Evolutionary conservation across 2,329 filamentous ascomycete genomes (phyloP).

Genomic region (Ophiostoma ips): DNA sequence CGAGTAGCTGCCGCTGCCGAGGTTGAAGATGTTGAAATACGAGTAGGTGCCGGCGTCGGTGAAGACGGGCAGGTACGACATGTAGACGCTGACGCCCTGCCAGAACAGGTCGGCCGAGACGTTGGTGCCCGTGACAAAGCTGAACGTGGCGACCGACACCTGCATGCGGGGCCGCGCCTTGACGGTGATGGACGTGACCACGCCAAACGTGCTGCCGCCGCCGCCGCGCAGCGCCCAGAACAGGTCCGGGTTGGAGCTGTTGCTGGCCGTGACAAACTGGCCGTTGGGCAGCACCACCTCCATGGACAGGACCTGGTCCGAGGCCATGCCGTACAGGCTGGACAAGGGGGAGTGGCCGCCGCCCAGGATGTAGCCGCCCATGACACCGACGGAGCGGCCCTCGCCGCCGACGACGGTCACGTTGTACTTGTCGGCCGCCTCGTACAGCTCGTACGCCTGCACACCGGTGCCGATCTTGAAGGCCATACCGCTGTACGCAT

Average conservation of each 20-base stretch:
- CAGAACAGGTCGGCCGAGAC: conserved; percentile 29
- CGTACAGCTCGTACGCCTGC: conserved; percentile 37
- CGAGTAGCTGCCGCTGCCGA: conserved; percentile 12
- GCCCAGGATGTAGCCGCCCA: conserved; percentile 32
- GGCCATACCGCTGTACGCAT: conserved; percentile 15
- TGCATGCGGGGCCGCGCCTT: conserved; percentile 10
- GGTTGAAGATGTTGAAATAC: conserved; percentile 18
- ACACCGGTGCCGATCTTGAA: conserved; percentile 36
- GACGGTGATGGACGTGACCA: conserved; percentile 20
- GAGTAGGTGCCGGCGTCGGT: conserved; percentile 19
- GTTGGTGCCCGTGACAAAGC: conserved; percentile 16
- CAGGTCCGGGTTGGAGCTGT: conserved; percentile 33
- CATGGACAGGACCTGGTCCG: conserved; percentile 33
- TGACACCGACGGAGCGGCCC: conserved; percentile 33
- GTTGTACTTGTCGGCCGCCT: conserved; percentile 29
- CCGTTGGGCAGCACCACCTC: conserved; percentile 35
- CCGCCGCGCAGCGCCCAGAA: conserved; percentile 42
- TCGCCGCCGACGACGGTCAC: conserved; percentile 36
- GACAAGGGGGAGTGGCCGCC: conserved; percentile 42
- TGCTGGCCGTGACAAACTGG: conserved; percentile 27
- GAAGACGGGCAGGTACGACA: conserved; percentile 17
- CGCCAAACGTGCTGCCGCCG: conserved; percentile 26
- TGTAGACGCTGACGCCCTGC: conserved; percentile 19
- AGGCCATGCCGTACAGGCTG: conserved; percentile 33
- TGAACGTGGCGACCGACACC: conserved; percentile 17